Base-by-base conservation (phyloP, 148 eudicot species). In the Arbutus unedo region DNA sequence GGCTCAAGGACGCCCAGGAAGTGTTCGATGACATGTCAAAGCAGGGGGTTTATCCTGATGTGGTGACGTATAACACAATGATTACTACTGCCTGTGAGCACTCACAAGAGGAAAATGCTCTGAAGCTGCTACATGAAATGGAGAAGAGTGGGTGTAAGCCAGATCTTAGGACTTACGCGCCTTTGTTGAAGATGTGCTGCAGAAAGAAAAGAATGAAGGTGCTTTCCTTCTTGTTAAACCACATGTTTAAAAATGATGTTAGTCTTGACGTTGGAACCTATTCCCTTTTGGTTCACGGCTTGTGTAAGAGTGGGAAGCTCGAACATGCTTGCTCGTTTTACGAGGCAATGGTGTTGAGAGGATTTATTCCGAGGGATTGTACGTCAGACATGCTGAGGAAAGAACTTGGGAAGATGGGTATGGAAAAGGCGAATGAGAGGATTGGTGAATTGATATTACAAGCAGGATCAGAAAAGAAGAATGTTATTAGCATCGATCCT, bases 111-210 rank as follows among this genome's bases (percentile, higher is more conserved):
- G 98, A 91, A 83, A 88, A 88, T 81, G 98, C 98, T 38, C 74
- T 95, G n/a, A 85, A 84, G 79, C 85, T 93, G 82, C 90, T 93
- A 18, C 76, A 73, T 55, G 90, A 89, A 82, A 91, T 95, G 98
- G 98, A 92, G 80, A 87, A 85, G 84, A 84, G 80, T 19, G 82
- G 79, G 9, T 91, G 92, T 81, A 82, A 74, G 76, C 98, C 96
- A 0, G 83, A 91, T 89, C 62, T 89, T 68, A 79, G 78, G 41
- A 96, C 98, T 14, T 96, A 92, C 68, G 87, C 82, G 1, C 95
- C 98, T 16, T 85, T 96, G 79, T 79, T 96, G 85, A 94, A 88
- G 84, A 88, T 96, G 95, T 94, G 93, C 77, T 94, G 95, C 80
- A 83, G 71, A 78, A 85, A 88, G 88, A 90, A 90, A 83, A 90